A percentile compares a stretch with the other conserved stretches of the same genome.
phyloP scores from a whole-genome alignment of 495 filamentous ascomycete genomes.

The Terfezia claveryi region DNA sequence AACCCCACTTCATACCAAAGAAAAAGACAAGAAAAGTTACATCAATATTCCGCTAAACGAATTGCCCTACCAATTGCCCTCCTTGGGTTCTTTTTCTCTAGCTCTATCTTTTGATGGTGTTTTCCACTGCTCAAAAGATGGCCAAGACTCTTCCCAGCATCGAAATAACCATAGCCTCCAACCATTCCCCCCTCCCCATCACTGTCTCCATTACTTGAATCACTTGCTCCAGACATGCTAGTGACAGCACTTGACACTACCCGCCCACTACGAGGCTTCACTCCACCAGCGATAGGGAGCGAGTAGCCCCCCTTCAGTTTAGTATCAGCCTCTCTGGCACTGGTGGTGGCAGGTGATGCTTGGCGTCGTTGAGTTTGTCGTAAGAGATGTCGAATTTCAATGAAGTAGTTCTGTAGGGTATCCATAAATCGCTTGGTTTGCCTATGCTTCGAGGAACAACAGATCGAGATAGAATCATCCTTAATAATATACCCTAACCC shows the following conservation, averaged over 20 bases:
- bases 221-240: background rate
- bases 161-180: slow-evolving; percentile 19
- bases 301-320: slow-evolving; percentile 23
- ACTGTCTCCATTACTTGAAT: slow-evolving; percentile 12
- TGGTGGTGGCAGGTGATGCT: slow-evolving; percentile 32
- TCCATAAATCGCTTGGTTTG: slow-evolving; percentile 83
- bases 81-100: slow-evolving; percentile 24
- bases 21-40: background rate
- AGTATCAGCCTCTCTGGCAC: slow-evolving; percentile 45
- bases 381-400: slow-evolving; percentile 72
- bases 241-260: slow-evolving; percentile 5
- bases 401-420: slow-evolving; percentile 66
- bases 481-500: slow-evolving; percentile 99
- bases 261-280: slow-evolving; percentile 21
- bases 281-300: slow-evolving; percentile 26
- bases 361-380: slow-evolving; percentile 32
- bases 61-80: slow-evolving; percentile 62
- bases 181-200: slow-evolving; percentile 17
- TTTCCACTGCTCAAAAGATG: slow-evolving; percentile 21
- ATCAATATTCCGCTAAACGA: slow-evolving; percentile 39
- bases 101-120: slow-evolving; percentile 24
- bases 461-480: slow-evolving; percentile 78
- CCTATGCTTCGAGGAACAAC: slow-evolving; percentile 73
- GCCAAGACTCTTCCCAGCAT: slow-evolving; percentile 13
- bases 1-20: background rate